These are phyloP conservation scores for Telopea speciosissima DNA, from an alignment of 177 flowering plant species.

Conservation along the genomic window DNA sequence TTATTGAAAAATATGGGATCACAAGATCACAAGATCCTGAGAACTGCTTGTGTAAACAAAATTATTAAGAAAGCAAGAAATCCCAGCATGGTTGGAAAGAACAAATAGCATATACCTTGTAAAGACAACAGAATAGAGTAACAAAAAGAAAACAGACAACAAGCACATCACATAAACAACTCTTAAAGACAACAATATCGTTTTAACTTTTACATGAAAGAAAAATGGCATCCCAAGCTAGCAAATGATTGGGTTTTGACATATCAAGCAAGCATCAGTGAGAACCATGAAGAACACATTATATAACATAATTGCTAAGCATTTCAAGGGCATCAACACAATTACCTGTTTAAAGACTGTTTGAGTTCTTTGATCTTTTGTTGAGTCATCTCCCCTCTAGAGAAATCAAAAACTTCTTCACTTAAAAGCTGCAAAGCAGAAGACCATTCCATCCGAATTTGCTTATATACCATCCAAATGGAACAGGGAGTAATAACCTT, in stretches of 20 bases:
- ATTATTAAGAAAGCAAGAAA: too few species aligned
- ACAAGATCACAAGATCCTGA: too few species aligned
- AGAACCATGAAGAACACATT: too few species aligned
- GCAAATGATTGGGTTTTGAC: not conserved
- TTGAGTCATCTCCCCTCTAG: constrained; percentile 99
- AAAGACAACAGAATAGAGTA: too few species aligned
- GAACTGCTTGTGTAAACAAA: too few species aligned
- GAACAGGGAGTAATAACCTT: constrained; percentile 42
- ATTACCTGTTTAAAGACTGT: constrained; percentile 88
- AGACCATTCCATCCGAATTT: not conserved
- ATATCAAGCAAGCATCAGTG: not conserved
- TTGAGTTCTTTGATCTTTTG: constrained; percentile 95
- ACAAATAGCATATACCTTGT: too few species aligned
- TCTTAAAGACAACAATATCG: not conserved
- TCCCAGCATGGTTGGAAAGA: too few species aligned
- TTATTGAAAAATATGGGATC: too few species aligned
- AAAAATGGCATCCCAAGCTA: not conserved
- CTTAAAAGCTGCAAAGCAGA: constrained; percentile 72
- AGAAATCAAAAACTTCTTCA: constrained; percentile 98
- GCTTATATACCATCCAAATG: not conserved
- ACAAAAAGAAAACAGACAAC: not conserved
- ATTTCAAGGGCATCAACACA: not conserved
- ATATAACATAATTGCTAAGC: not conserved
- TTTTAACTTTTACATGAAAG: too few species aligned
- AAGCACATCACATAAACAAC: not conserved